phyloP scores from a whole-genome alignment of 1,139 yeast genomes.

The Debaryomyces subglobosus region DNA sequence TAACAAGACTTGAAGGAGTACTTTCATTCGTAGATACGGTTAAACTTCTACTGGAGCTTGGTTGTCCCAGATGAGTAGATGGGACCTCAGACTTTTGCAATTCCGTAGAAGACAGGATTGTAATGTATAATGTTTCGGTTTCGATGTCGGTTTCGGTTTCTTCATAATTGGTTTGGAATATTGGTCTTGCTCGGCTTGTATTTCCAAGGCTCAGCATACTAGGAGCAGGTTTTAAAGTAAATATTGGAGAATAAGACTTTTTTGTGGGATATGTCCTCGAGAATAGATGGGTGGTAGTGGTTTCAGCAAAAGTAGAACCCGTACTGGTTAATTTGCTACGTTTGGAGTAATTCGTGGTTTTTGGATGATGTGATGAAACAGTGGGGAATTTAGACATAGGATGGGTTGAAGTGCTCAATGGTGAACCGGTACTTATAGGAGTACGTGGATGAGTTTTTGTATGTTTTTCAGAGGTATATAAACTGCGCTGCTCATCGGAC shows the following conservation, averaged over 20 bases:
- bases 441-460: background rate
- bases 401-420: background rate
- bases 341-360: background rate
- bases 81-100: background rate
- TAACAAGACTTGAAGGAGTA: slow-evolving; percentile 3
- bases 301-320: background rate
- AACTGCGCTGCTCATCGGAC: background rate
- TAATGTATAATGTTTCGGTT: background rate
- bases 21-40: background rate
- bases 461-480: background rate
- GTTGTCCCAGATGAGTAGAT: background rate
- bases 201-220: background rate
- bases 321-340: background rate
- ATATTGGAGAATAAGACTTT: background rate
- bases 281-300: background rate
- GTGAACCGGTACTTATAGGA: too few species aligned
- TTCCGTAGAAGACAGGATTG: background rate
- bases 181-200: background rate
- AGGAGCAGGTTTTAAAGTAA: background rate
- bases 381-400: background rate
- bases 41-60: background rate
- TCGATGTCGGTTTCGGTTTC: background rate
- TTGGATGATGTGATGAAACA: background rate
- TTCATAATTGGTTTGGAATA: background rate
- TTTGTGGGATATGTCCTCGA: background rate